Evolutionary conservation across 345 rosid species (phyloP), one percentile per base, ranked within the genome.

Genomic region (Lepidium aucheri): DNA sequence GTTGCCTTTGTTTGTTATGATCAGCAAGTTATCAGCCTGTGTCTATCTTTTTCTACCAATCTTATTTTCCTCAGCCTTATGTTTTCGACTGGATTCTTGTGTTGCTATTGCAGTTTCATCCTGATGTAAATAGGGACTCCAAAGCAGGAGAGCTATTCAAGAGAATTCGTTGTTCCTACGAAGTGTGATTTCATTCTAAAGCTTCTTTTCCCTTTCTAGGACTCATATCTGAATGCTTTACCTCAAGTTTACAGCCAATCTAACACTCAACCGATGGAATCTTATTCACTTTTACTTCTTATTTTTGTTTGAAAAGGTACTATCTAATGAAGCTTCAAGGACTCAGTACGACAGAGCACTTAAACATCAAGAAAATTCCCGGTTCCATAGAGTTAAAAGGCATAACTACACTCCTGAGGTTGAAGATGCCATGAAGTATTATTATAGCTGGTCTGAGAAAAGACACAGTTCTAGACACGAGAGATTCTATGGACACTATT

Each of bases 51-150:
- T 18, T 20, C 39, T 28, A 7, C 32, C 7, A 28, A 28, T 58
- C 45, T 0, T 43, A 8, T 38, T 18, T 36, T 39, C 15, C 2
- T 28, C 43, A 33, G 54, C 13, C 1, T 28, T 15, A 18, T 14
- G 56, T 33, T 13, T 32, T 20, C 68, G 2, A 61, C 15, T 53
- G 54, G 54, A 35, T 62, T 40, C 67, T 54, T 69, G 53, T 71
- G 40, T 59, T 72, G 53, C 58, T 36, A 42, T 67, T 74, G 18
- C 83, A 93, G 96, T 81, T 81, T 68, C 98, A 93, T 79, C 97
- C 97, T 13, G 96, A 93, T 62, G 97, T 89, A 47, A 85, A 90
- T 82, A 89, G 80, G 76, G 86, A 89, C 59, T 70, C 79, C 16
- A 80, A 6, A 76, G 84, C 95, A 6, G 79, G 73, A n/a, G 96